Evolutionary conservation across 2,329 filamentous ascomycete genomes (phyloP), one percentile per base, ranked within the genome.

Genomic region (Domatiomyces catenatus): DNA sequence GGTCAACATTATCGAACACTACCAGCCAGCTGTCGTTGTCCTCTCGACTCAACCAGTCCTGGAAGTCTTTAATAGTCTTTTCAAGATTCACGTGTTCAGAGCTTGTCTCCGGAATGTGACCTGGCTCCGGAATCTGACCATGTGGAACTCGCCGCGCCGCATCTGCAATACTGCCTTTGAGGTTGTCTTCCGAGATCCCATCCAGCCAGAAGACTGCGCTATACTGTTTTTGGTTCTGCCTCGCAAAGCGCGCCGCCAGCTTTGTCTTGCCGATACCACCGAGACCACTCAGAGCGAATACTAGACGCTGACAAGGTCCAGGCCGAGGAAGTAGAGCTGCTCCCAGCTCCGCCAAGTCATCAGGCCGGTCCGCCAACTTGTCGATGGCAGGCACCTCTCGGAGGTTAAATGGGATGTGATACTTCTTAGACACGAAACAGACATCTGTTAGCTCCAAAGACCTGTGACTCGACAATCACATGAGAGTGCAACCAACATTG

Each of bases 261-360:
- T 71, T 65, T 17, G 68, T 71, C 59, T 72, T 71, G 32, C 66
- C 69, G 28, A 71, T 70, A 4, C 68, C 68, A n/a, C 69, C 68
- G 1, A 70, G 58, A 10, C 68, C 67, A 46, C 70, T 60, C 8
- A 71, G 54, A 17, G 67, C 58, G 26, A 49, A 49, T 43, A 48
- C 42, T 49, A 26, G 36, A 49, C 48, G 48, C 26, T n/a, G 39
- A 43, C 39, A 8, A 43, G 43, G 47, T 50, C 44, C 43, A 17
- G 17, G 49, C 19, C 44, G n/a, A 8, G 49, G 49, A 39, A 50
- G 18, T 15, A 50, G 49, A 10, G 10, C 24, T n/a, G 47, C 6
- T 5, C 44, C 26, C 3, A 50, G 19, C 8, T 50, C 36, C 3
- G 43, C 44, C 44, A 50, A 10, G n/a, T 50, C 49, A 17, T n/a